Conservation (phyloP, 148 eudicot genomes). For the Amaranthus cruentus region DNA sequence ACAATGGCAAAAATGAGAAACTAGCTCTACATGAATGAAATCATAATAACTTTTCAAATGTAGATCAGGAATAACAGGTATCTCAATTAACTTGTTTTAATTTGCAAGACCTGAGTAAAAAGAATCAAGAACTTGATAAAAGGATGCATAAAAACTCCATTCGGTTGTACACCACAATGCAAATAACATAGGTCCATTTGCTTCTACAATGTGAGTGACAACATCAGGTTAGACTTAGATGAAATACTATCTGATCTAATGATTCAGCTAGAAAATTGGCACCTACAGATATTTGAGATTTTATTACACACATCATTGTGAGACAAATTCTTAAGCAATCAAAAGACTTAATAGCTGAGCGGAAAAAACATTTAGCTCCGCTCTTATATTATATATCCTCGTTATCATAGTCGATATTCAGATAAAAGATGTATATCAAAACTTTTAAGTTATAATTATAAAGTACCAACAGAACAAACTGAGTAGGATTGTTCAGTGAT, state of each 20-base stretch:
- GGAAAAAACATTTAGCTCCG: too few relatives aligned
- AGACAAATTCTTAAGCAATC: too few relatives aligned
- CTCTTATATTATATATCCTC: too few relatives aligned
- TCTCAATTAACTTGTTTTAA: neutral
- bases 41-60: neutral
- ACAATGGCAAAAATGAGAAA: conserved; percentile 39
- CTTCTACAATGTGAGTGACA: neutral
- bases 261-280: neutral
- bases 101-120: neutral
- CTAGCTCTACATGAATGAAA: conserved; percentile 13
- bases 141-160: neutral
- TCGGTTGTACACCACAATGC: neutral
- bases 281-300: too few relatives aligned
- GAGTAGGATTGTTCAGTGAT: too few relatives aligned
- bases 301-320: too few relatives aligned
- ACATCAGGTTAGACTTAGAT: neutral
- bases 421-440: too few relatives aligned
- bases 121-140: neutral
- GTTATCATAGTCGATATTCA: too few relatives aligned
- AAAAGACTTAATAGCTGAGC: too few relatives aligned
- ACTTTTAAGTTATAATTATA: too few relatives aligned
- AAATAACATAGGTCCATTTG: neutral
- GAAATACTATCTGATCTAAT: neutral
- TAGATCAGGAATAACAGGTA: neutral
- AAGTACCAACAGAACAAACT: too few relatives aligned